These are phyloP conservation scores for Aspergillus kassunensis DNA, from an alignment of 495 filamentous ascomycete species.

Conservation along the genomic window DNA sequence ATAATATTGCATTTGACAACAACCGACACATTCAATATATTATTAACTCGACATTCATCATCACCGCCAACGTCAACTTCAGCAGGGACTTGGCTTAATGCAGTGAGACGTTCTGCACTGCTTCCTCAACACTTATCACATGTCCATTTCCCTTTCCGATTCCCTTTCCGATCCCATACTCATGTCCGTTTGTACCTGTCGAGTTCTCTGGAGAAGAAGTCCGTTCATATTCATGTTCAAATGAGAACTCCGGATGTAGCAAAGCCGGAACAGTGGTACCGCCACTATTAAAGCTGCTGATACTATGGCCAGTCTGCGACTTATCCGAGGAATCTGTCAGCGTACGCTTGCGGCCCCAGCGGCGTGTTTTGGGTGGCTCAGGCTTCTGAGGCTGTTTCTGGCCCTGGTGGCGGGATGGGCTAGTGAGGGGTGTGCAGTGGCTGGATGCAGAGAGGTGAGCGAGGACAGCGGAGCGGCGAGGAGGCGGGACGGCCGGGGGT, in stretches of 20 bases:
- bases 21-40: no score
- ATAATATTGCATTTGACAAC: no score
- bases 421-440: conserved; percentile 19
- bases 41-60: no score
- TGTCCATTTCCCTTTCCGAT: no score
- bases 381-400: conserved; percentile 31
- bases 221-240: no score
- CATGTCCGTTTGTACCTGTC: no score
- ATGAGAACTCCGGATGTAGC: neutral
- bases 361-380: conserved; percentile 37
- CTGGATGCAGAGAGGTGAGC: conserved; percentile 22
- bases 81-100: neutral
- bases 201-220: no score
- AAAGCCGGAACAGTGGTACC: neutral
- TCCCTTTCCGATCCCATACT: no score
- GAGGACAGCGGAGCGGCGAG: conserved; percentile 31
- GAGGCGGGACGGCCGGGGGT: conserved; percentile 39
- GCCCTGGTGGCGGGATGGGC: conserved; percentile 12
- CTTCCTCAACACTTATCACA: conserved; percentile 25
- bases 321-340: conserved; percentile 22
- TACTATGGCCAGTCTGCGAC: neutral
- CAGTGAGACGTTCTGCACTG: conserved; percentile 37
- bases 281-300: neutral
- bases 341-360: conserved; percentile 32
- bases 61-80: neutral